Evolutionary conservation across 2,329 filamentous ascomycete species (phyloP).

Genomic region (Parascedosporium putredinis): DNA sequence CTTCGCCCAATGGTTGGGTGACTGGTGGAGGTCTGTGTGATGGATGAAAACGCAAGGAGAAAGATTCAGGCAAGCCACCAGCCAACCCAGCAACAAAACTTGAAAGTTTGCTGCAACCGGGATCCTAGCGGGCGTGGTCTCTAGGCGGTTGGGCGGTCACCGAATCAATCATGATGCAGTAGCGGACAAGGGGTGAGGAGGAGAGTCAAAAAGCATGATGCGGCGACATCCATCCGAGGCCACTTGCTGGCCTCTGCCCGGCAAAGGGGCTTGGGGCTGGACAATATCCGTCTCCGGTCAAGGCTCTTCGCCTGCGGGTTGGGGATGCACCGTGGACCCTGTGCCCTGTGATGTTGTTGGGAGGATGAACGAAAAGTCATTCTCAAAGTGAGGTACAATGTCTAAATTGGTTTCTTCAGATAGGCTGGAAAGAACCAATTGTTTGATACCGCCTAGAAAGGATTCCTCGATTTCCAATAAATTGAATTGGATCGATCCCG

Average conservation of each 20-base stretch:
- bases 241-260: background rate
- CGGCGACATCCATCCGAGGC: background rate
- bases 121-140: background rate
- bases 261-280: background rate
- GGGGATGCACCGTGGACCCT: background rate
- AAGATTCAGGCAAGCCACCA: background rate
- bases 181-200: background rate
- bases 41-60: background rate
- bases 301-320: background rate
- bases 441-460: too few species aligned
- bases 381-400: too few species aligned
- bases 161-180: background rate
- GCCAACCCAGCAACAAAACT: background rate
- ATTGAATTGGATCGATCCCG: too few species aligned
- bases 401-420: too few species aligned
- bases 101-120: background rate
- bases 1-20: background rate
- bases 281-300: background rate
- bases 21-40: background rate
- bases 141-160: background rate
- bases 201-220: constrained; percentile 1
- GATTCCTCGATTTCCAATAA: too few species aligned
- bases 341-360: background rate
- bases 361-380: too few species aligned
- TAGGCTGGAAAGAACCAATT: too few species aligned